phyloP scores from a whole-genome alignment of 768 basidiomycete genomes.

The Megacollybia marginata region DNA sequence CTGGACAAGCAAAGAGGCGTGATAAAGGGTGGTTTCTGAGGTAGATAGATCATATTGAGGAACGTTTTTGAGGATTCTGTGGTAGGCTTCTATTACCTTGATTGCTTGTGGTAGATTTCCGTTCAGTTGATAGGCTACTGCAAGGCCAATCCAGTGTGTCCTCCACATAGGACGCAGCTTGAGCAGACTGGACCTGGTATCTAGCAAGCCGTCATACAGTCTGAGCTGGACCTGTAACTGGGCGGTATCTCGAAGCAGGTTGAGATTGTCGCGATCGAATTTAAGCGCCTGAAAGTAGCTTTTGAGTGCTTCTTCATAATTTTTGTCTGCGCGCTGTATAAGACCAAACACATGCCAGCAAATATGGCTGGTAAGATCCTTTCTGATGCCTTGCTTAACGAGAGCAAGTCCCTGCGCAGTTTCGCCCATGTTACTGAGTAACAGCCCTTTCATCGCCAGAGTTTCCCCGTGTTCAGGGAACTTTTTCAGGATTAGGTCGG shows the following conservation, averaged over 20 bases:
- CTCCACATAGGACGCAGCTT: constrained; percentile 75
- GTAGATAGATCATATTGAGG: constrained; percentile 76
- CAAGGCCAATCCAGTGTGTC: constrained; percentile 84
- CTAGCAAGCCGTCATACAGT: constrained; percentile 67
- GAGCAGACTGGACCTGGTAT: constrained; percentile 77
- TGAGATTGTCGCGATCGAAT: constrained; percentile 93
- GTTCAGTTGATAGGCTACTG: constrained; percentile 82
- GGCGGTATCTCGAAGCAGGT: constrained; percentile 87
- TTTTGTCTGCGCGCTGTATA: constrained; percentile 88
- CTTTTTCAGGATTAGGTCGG: constrained; percentile 93
- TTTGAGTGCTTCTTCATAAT: constrained; percentile 90
- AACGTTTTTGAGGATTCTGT: constrained; percentile 67
- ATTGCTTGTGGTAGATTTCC: constrained; percentile 66
- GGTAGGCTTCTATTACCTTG: constrained; percentile 67
- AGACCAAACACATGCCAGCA: constrained; percentile 98
- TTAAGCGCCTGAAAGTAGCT: constrained; percentile 86
- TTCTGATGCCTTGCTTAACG: constrained; percentile 75
- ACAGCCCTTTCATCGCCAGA: constrained; percentile 91
- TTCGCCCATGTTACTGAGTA: constrained; percentile 72
- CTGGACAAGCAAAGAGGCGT: constrained; percentile 68
- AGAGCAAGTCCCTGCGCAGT: constrained; percentile 78
- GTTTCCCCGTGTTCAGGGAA: constrained; percentile 96
- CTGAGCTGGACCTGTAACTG: constrained; percentile 85
- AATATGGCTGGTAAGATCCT: constrained; percentile 86
- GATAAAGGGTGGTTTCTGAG: constrained; percentile 76